These are phyloP conservation scores for Malus hybrid DNA, from an alignment of 331 rosid genomes.

Conservation along the genomic window DNA sequence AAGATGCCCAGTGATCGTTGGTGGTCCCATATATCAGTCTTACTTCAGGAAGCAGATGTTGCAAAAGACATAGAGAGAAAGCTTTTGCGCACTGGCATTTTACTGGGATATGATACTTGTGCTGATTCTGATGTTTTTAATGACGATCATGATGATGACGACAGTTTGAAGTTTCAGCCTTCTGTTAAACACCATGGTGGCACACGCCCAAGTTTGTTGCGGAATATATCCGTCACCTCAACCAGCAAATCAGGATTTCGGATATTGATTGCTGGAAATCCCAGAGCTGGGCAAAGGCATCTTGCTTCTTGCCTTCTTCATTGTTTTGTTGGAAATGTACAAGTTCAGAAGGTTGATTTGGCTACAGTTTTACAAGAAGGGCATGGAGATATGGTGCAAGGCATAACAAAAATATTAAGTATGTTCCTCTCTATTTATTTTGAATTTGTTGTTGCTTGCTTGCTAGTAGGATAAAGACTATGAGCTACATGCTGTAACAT, in stretches of 20 bases:
- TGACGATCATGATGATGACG: slow-evolving; percentile 18
- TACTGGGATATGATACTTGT: slow-evolving; percentile 33
- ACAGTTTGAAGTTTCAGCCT: slow-evolving; percentile 16
- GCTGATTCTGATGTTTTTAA: slow-evolving; percentile 27
- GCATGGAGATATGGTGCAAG: slow-evolving; percentile 77
- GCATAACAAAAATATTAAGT: slow-evolving; percentile 77
- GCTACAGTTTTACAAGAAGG: slow-evolving; percentile 96
- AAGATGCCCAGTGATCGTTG: slow-evolving; percentile 53
- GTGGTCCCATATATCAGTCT: slow-evolving; percentile 75
- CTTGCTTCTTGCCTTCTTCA: slow-evolving; percentile 91
- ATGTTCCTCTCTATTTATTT: slow-evolving; percentile 27
- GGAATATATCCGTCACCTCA: slow-evolving; percentile 26
- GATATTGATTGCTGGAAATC: slow-evolving; percentile 69
- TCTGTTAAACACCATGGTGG: slow-evolving; percentile 32
- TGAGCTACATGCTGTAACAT: neutral
- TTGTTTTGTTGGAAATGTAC: slow-evolving; percentile 73
- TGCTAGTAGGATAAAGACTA: neutral
- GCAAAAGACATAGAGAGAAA: slow-evolving; percentile 54
- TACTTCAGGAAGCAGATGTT: slow-evolving; percentile 54
- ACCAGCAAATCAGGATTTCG: slow-evolving; percentile 57
- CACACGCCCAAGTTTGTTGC: slow-evolving; percentile 26
- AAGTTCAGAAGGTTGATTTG: slow-evolving; percentile 80
- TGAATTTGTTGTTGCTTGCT: slow-evolving; percentile 13
- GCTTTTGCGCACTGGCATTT: slow-evolving; percentile 56
- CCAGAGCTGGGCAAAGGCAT: slow-evolving; percentile 87